Evolutionary conservation across 2,329 filamentous ascomycete species (phyloP).

Genomic region (Hymenoscyphus linearis): DNA sequence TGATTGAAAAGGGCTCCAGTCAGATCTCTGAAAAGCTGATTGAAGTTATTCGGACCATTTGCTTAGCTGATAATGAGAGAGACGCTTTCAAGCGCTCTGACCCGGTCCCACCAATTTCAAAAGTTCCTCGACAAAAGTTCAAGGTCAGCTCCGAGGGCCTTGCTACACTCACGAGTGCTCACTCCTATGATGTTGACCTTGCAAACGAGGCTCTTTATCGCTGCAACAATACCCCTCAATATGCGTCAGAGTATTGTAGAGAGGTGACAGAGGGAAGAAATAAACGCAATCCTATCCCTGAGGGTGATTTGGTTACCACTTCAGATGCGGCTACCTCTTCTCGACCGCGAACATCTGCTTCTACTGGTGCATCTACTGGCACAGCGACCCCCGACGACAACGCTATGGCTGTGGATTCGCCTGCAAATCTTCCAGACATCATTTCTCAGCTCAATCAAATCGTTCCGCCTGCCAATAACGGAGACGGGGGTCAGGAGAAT

Average conservation of each 20-base stretch:
- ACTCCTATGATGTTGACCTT: conserved; percentile 51
- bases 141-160: conserved; percentile 45
- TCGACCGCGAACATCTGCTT: conserved; percentile 30
- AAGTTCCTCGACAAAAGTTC: conserved; percentile 41
- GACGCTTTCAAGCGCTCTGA: conserved; percentile 59
- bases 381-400: conserved; percentile 28
- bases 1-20: conserved; percentile 75
- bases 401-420: conserved; percentile 17
- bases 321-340: conserved; percentile 21
- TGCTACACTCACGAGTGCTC: conserved; percentile 35
- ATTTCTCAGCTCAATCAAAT: conserved; percentile 18
- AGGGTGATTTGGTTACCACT: conserved; percentile 45
- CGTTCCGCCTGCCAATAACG: conserved; percentile 4
- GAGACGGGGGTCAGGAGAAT: conserved; percentile 11
- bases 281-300: conserved; percentile 63
- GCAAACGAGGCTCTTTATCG: conserved; percentile 77
- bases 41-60: conserved; percentile 74
- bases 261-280: conserved; percentile 53
- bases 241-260: conserved; percentile 70
- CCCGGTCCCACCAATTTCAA: conserved; percentile 42
- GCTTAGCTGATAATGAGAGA: conserved; percentile 70
- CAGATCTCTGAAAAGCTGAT: conserved; percentile 74
- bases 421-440: conserved; percentile 12
- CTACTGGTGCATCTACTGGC: conserved; percentile 25
- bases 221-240: conserved; percentile 59